Conservation (phyloP, 139 green algal species). For the Nannochloris sp. region DNA sequence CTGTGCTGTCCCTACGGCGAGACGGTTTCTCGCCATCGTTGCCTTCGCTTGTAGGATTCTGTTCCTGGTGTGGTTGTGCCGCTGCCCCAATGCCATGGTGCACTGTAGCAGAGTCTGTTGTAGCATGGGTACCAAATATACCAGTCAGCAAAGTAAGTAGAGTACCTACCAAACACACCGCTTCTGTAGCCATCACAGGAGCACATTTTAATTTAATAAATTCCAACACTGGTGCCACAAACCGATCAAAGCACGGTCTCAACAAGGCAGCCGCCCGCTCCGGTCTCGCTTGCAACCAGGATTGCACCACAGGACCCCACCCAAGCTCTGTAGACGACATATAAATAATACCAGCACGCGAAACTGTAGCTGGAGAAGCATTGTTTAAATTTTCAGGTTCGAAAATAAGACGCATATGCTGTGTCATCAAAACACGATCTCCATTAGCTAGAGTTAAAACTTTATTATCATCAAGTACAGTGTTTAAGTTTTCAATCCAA, state of each 20-base stretch:
- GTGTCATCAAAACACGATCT: constrained; percentile 90
- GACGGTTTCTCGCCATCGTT: constrained; percentile 3
- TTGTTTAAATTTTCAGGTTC: constrained; percentile 94
- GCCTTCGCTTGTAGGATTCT: constrained; percentile 19
- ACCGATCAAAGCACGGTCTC: constrained; percentile 73
- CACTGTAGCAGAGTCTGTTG: constrained; percentile 6
- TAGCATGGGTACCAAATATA: too few species aligned
- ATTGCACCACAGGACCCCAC: constrained; percentile 77
- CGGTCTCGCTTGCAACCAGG: constrained; percentile 58
- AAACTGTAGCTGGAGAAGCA: constrained; percentile 90
- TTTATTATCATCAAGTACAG: constrained; percentile 95
- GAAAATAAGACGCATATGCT: constrained; percentile 86
- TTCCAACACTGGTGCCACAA: constrained; percentile 67
- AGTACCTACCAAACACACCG: constrained; percentile 65
- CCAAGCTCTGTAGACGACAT: constrained; percentile 83
- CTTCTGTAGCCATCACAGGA: constrained; percentile 82
- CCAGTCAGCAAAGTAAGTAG: constrained; percentile 76
- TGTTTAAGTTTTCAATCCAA: constrained; percentile 99
- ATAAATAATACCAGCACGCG: constrained; percentile 89
- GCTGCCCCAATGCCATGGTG: neutral
- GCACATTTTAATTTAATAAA: constrained; percentile 62
- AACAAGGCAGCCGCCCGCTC: constrained; percentile 47
- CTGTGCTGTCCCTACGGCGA: neutral
- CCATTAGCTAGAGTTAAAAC: constrained; percentile 94
- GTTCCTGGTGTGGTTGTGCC: neutral